A percentile compares a stretch with the other conserved stretches of the same genome.
Conservation (phyloP, 1,284 basidiomycete genomes). For the Leccinum cinnamomeum region DNA sequence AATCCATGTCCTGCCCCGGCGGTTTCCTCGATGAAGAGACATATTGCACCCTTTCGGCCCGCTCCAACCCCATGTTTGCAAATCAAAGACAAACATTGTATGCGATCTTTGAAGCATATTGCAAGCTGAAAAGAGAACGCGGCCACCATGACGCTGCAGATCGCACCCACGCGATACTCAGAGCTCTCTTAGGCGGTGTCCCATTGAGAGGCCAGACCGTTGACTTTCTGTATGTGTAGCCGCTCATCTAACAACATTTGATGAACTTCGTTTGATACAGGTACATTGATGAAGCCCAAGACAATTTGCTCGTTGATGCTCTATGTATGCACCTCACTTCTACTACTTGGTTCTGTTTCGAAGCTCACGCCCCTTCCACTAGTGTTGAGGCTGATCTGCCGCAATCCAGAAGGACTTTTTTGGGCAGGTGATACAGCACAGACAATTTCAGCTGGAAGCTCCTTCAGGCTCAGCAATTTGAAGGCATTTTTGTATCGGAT, state of each 20-base stretch:
- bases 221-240: conserved; percentile 54
- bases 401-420: conserved; percentile 66
- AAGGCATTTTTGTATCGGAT: conserved; percentile 63
- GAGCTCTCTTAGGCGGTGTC: conserved; percentile 32
- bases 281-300: conserved; percentile 76
- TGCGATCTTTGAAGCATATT: conserved; percentile 55
- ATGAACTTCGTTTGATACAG: conserved; percentile 34
- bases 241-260: background rate
- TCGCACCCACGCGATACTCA: conserved; percentile 58
- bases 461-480: conserved; percentile 71
- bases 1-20: conserved; percentile 36
- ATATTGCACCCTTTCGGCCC: conserved; percentile 51
- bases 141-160: conserved; percentile 63
- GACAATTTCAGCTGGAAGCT: conserved; percentile 71
- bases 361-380: background rate
- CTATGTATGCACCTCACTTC: conserved; percentile 42
- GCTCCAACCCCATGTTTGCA: conserved; percentile 42
- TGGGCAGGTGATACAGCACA: conserved; percentile 83
- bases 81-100: conserved; percentile 51
- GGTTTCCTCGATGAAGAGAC: conserved; percentile 44
- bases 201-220: conserved; percentile 44
- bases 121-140: conserved; percentile 44
- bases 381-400: conserved; percentile 64
- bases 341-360: background rate
- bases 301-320: conserved; percentile 67